A percentile compares a stretch with the other conserved stretches of the same genome.
Conservation (phyloP, 768 basidiomycete genomes). For the Mycena olivaceomarginata region DNA sequence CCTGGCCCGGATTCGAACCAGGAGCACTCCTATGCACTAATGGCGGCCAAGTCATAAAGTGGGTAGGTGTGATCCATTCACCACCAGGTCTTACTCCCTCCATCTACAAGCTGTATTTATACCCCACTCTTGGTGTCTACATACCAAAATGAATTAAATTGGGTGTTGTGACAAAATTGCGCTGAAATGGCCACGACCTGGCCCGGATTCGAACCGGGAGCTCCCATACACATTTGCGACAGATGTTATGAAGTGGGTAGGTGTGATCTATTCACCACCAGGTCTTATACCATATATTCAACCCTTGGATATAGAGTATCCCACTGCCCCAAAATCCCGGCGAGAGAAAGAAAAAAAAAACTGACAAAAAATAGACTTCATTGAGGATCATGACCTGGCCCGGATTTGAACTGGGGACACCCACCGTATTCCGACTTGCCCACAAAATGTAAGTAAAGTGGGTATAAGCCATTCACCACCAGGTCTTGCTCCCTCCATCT, state of each 20-base stretch:
- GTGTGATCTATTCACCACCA: conserved; percentile 12
- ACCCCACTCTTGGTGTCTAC: background rate
- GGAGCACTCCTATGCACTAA: too few species aligned
- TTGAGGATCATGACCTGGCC: too few species aligned
- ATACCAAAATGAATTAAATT: too few species aligned
- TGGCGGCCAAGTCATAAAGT: too few species aligned
- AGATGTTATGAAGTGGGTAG: too few species aligned
- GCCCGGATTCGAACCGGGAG: background rate
- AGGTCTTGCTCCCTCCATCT: background rate
- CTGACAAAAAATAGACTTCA: too few species aligned
- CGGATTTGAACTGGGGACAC: background rate
- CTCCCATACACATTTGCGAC: background rate
- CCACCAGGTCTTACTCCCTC: background rate
- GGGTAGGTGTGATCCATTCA: background rate
- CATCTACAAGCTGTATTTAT: background rate
- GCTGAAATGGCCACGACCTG: background rate
- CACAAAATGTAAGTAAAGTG: too few species aligned
- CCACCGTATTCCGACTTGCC: too few species aligned
- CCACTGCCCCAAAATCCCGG: too few species aligned
- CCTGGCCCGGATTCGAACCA: background rate
- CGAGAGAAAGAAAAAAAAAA: too few species aligned
- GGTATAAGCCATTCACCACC: background rate
- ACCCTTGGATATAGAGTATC: too few species aligned
- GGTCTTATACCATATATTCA: background rate
- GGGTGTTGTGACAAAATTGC: background rate